These are phyloP conservation scores for Omphalotus guepiniiformis DNA, from an alignment of 768 basidiomycete species.

Conservation along the genomic window DNA sequence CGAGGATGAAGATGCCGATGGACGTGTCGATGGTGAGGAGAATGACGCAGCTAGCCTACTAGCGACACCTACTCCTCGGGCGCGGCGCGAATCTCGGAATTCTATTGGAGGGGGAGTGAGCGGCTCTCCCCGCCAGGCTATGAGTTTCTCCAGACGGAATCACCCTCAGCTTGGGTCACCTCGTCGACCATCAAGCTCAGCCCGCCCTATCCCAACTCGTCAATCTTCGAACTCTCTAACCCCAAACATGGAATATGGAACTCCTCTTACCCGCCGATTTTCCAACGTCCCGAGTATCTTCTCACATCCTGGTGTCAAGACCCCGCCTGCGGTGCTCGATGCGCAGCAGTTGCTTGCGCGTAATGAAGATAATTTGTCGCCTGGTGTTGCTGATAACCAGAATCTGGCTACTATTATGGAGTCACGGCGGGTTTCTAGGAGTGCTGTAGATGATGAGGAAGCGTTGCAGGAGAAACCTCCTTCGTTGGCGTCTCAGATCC, in stretches of 20 bases:
- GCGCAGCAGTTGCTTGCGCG: constrained; percentile 59
- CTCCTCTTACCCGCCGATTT: constrained; percentile 42
- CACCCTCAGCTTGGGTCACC: constrained; percentile 26
- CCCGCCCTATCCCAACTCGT: constrained; percentile 12
- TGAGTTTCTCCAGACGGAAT: constrained; percentile 19
- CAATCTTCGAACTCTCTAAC: constrained; percentile 28
- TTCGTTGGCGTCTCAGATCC: constrained; percentile 70
- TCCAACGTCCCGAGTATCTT: constrained; percentile 77
- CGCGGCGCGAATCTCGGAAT: constrained; percentile 13
- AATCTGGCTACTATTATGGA: constrained; percentile 52
- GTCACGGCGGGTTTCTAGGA: constrained; percentile 31
- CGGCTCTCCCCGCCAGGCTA: constrained; percentile 1
- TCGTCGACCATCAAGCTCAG: constrained; percentile 22
- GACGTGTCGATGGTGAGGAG: constrained; percentile 28
- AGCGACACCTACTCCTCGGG: constrained; percentile 17
- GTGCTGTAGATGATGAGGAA: constrained; percentile 32
- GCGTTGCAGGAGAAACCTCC: constrained; percentile 50
- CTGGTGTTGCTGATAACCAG: constrained; percentile 26
- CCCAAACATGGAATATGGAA: constrained; percentile 24
- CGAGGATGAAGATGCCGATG: constrained; percentile 25
- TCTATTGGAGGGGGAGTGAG: background rate
- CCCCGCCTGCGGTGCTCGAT: constrained; percentile 71
- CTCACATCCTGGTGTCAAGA: constrained; percentile 75
- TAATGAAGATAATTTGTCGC: constrained; percentile 26
- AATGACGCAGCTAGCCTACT: constrained; percentile 12